Conservation (phyloP, 2,329 filamentous ascomycete genomes). For the Microdochium trichocladiopsis region DNA sequence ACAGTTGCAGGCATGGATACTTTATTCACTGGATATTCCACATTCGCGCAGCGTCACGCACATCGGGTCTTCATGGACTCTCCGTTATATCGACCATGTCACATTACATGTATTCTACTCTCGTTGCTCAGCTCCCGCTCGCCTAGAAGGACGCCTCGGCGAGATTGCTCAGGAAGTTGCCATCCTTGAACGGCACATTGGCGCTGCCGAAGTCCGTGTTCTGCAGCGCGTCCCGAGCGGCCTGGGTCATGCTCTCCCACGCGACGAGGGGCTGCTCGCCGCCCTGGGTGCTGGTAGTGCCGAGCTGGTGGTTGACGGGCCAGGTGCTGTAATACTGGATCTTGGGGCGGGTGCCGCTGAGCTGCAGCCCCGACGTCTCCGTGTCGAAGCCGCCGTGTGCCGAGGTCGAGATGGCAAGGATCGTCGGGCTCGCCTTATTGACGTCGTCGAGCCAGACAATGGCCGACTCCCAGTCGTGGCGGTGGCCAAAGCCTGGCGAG, state of each 20-base stretch:
- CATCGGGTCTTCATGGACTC: too few relatives aligned
- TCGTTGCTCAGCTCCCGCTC: too few relatives aligned
- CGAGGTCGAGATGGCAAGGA: conserved; percentile 22
- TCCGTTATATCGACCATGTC: too few relatives aligned
- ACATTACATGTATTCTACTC: too few relatives aligned
- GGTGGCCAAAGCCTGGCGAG: conserved; percentile 23
- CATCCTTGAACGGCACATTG: conserved; percentile 29
- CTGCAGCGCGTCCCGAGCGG: conserved; percentile 22
- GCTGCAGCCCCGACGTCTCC: conserved; percentile 12
- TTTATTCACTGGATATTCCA: too few relatives aligned
- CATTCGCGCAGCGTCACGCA: too few relatives aligned
- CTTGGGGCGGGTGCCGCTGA: conserved; percentile 18
- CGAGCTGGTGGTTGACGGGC: conserved; percentile 26
- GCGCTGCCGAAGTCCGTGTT: conserved; percentile 29
- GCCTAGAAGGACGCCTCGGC: conserved; percentile 8
- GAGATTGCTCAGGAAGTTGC: conserved; percentile 12
- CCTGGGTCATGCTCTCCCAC: conserved; percentile 27
- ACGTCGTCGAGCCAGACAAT: conserved; percentile 23
- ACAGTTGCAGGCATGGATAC: background rate
- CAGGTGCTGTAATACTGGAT: conserved; percentile 21
- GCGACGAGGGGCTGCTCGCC: conserved; percentile 30
- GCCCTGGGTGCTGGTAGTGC: conserved; percentile 23
- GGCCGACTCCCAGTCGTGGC: conserved; percentile 27
- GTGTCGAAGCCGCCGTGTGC: conserved; percentile 22
- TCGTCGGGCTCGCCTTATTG: conserved; percentile 11